Percentiles rank a stretch among this genome's conserved stretches.
These are phyloP conservation scores for Boletus pseudopeckii DNA, from an alignment of 768 basidiomycete genomes.

Conservation along the genomic window DNA sequence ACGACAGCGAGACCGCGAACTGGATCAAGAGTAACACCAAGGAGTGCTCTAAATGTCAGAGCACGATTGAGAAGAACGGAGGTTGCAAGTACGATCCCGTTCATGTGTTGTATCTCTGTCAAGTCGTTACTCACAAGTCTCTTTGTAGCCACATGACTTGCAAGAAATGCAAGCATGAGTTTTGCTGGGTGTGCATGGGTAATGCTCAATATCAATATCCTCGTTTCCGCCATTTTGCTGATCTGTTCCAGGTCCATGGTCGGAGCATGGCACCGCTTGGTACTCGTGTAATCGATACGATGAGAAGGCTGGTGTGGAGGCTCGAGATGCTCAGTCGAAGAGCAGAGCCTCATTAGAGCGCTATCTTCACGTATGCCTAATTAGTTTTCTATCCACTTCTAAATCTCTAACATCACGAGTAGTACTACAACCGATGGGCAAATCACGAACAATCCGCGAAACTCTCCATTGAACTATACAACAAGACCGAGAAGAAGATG, in stretches of 20 bases:
- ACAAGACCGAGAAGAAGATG: constrained; percentile 99
- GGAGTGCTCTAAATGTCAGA: constrained; percentile 93
- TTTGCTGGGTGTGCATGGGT: constrained; percentile 99
- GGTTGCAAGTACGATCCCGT: constrained; percentile 89
- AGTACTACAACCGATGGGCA: constrained; percentile 99
- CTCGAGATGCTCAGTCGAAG: constrained; percentile 87
- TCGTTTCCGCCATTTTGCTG: neutral
- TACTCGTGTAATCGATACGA: constrained; percentile 98
- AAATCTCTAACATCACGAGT: constrained; percentile 1
- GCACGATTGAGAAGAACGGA: constrained; percentile 99
- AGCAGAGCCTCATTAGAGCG: constrained; percentile 90
- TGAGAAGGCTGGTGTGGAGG: constrained; percentile 83
- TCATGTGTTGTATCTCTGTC: constrained; percentile 71
- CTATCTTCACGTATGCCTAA: constrained; percentile 81
- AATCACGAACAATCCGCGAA: constrained; percentile 99
- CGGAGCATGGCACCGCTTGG: constrained; percentile 95
- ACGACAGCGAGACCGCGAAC: constrained; percentile 97
- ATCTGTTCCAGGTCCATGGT: constrained; percentile 77
- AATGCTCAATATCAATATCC: constrained; percentile 20
- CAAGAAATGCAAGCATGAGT: constrained; percentile 98
- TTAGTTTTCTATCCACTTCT: neutral
- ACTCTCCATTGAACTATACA: constrained; percentile 87
- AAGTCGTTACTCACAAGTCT: constrained; percentile 9
- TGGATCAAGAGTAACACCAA: constrained; percentile 99
- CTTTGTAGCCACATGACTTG: constrained; percentile 93